phyloP scores from a whole-genome alignment of 106 monocot genomes.

The Dendrobium catenatum region DNA sequence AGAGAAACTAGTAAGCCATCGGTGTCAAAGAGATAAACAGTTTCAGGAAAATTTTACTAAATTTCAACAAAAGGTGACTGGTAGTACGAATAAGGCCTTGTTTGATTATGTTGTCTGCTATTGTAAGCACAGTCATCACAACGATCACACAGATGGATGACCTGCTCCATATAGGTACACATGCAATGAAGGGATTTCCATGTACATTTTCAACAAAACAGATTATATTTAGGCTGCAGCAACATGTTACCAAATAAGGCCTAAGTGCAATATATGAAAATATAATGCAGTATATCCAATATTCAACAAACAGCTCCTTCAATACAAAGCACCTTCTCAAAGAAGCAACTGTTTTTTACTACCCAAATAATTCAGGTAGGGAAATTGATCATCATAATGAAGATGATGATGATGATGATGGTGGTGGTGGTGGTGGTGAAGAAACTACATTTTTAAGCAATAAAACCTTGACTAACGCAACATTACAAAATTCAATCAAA shows the following conservation, averaged over 20 bases:
- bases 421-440: no score
- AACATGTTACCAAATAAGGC: not conserved
- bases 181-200: not conserved
- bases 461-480: no score
- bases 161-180: not conserved
- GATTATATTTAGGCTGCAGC: not conserved
- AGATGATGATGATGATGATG: no score
- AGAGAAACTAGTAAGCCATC: not conserved
- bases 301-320: not conserved
- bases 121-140: not conserved
- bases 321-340: no score
- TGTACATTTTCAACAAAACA: not conserved
- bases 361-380: no score
- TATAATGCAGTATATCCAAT: not conserved
- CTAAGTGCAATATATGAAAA: not conserved
- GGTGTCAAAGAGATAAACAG: not conserved
- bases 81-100: not conserved
- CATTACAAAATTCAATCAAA: no score
- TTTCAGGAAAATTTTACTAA: not conserved
- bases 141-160: not conserved
- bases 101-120: not conserved
- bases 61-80: not conserved
- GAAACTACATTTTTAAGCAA: no score
- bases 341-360: no score
- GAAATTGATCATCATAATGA: no score